Conservation (phyloP, 495 filamentous ascomycete species). For the Daldinia vernicosa region DNA sequence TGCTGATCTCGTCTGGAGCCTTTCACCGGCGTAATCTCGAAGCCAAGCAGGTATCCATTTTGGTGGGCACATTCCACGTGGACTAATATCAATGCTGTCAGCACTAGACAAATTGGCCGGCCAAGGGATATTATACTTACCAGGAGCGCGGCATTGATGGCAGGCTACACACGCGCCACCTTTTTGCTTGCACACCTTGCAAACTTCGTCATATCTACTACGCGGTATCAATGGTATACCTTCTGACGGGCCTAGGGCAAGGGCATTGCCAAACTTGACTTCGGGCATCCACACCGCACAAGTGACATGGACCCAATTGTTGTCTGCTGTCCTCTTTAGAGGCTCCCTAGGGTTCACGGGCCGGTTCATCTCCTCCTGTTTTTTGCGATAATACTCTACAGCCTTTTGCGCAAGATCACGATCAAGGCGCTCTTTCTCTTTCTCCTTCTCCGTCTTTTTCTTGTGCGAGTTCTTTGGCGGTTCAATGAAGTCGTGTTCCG, state of each 20-base stretch:
- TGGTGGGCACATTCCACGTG: constrained; percentile 92
- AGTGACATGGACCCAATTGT: constrained; percentile 98
- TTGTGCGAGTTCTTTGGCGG: constrained; percentile 83
- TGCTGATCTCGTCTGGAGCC: constrained; percentile 80
- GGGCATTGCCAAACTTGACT: constrained; percentile 86
- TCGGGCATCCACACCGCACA: constrained; percentile 93
- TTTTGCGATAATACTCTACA: constrained; percentile 79
- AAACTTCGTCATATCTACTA: constrained; percentile 72
- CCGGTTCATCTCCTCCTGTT: constrained; percentile 81
- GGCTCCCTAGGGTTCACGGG: constrained; percentile 88
- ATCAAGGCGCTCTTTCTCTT: constrained; percentile 85
- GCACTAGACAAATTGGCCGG: constrained; percentile 13
- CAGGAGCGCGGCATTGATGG: constrained; percentile 76
- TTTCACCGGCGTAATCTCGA: constrained; percentile 91
- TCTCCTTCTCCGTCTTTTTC: constrained; percentile 93
- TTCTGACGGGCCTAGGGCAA: constrained; percentile 82
- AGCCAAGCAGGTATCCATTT: constrained; percentile 81
- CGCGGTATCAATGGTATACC: constrained; percentile 82
- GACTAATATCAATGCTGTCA: constrained; percentile 61
- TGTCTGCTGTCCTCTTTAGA: constrained; percentile 88
- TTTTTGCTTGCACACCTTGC: constrained; percentile 81
- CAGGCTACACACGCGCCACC: constrained; percentile 85
- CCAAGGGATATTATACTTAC: constrained; percentile 39
- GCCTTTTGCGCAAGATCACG: constrained; percentile 78
- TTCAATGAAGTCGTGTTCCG: constrained; percentile 83